Evolutionary conservation across 2,329 filamentous ascomycete species (phyloP), one percentile per base, ranked within the genome.

Genomic region (Paecilomyces formosus): DNA sequence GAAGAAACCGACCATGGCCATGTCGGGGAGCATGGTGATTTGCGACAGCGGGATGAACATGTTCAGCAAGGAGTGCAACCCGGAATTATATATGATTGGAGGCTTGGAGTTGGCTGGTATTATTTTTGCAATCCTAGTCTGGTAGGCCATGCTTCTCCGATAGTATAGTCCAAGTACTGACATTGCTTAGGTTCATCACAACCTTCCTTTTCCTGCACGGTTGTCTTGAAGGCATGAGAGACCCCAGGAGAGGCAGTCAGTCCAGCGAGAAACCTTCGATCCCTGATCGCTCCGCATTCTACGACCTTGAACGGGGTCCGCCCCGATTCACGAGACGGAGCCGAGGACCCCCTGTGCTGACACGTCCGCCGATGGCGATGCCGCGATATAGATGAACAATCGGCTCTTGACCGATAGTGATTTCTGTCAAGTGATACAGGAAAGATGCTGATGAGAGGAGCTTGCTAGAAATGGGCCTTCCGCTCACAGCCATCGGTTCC

Each of bases 31-130:
- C 13, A 54, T 58, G 52, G 52, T 61, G 4, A 55, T 63, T 1
- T 72, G 70, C 60, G 51, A 53, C 24, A 66, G 58, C 51, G 63
- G 63, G 26, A 55, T 63, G 22, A 68, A 71, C 57, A 57, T 63
- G 12, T 70, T 68, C 55, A 62, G 66, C 11, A 63, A 60, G 22
- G 63, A 66, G 50, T 72, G 70, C 56, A 64, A 66, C 57, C 68
- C 69, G 7, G 64, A 64, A 2, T 55, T 72, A 54, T 72, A 72
- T 54, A 45, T 55, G 15, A 62, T 72, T 21, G 70, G 70, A 12
- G 62, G 55, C 49, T 55, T 72, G 55, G 68, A 72, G 55, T 63
- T 72, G 33, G 68, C 62, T 4, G 69, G 62, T 2, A 63, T 72
- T 22, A 55, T 65, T 15, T 68, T 69, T 60, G 64, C 61, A 33